phyloP scores from a whole-genome alignment of 208 protist species.

The Borovskyia barvae region DNA sequence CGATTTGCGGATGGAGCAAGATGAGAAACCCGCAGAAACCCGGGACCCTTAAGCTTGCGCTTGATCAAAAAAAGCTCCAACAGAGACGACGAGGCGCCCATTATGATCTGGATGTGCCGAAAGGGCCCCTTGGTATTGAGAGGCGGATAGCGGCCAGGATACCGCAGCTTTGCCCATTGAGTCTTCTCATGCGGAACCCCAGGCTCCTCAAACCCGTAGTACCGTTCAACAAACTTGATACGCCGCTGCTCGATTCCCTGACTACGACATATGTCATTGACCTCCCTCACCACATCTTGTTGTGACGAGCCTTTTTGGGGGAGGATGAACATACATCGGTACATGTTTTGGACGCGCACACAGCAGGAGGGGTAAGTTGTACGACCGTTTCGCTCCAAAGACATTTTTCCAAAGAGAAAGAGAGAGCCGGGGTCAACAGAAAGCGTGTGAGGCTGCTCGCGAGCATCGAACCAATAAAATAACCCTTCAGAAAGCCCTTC shows the following conservation, averaged over 20 bases:
- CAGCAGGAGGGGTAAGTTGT: slow-evolving; percentile 69
- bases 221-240: slow-evolving; percentile 89
- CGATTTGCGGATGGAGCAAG: slow-evolving; percentile 31
- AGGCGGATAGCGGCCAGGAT: slow-evolving; percentile 67
- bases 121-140: slow-evolving; percentile 41
- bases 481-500: slow-evolving; percentile 20
- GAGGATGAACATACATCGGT: slow-evolving; percentile 76
- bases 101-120: slow-evolving; percentile 74
- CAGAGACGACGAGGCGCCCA: slow-evolving; percentile 78
- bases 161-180: slow-evolving; percentile 90
- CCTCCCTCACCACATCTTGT: slow-evolving; percentile 76
- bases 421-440: slow-evolving; percentile 79
- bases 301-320: slow-evolving; percentile 58
- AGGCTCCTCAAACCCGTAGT: slow-evolving; percentile 92
- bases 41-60: slow-evolving; percentile 93
- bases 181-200: slow-evolving; percentile 74
- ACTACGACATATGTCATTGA: slow-evolving; percentile 68
- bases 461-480: slow-evolving; percentile 91
- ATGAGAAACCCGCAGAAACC: slow-evolving; percentile 74
- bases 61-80: slow-evolving; percentile 95
- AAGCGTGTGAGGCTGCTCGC: slow-evolving; percentile 70
- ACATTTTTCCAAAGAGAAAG: slow-evolving; percentile 89
- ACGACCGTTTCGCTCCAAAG: slow-evolving; percentile 31
- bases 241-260: slow-evolving; percentile 72
- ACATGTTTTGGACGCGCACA: slow-evolving; percentile 78